Conservation (phyloP, 2,329 filamentous ascomycete genomes). For the Fusarium guadeloupense region DNA sequence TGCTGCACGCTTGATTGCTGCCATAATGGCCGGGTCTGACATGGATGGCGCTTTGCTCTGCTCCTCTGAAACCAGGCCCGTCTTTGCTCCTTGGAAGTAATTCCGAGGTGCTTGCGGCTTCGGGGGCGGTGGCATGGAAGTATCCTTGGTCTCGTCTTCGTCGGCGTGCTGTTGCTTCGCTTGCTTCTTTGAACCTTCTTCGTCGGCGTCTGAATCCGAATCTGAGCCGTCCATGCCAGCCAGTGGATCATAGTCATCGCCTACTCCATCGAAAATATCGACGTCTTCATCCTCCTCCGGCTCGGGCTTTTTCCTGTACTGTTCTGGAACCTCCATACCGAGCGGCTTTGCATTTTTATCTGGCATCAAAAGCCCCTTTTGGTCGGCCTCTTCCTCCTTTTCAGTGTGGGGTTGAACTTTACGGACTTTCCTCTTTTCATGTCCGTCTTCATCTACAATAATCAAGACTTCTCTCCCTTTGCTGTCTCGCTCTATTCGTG, state of each 20-base stretch:
- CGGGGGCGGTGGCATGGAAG: slow-evolving; percentile 59
- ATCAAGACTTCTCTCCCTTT: slow-evolving; percentile 72
- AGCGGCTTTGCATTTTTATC: slow-evolving; percentile 66
- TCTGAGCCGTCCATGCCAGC: slow-evolving; percentile 63
- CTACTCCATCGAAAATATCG: slow-evolving; percentile 73
- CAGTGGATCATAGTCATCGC: slow-evolving; percentile 73
- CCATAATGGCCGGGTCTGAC: slow-evolving; percentile 80
- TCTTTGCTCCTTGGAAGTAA: slow-evolving; percentile 70
- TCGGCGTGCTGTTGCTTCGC: slow-evolving; percentile 31
- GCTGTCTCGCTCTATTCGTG: slow-evolving; percentile 68
- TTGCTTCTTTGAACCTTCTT: slow-evolving; percentile 46
- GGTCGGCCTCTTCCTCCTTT: slow-evolving; percentile 50
- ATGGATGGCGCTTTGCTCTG: slow-evolving; percentile 63
- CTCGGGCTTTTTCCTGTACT: slow-evolving; percentile 59
- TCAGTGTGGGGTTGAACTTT: slow-evolving; percentile 57
- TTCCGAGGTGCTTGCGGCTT: slow-evolving; percentile 58
- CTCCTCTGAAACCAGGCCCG: slow-evolving; percentile 63
- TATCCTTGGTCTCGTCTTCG: slow-evolving; percentile 33
- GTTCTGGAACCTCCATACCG: slow-evolving; percentile 73
- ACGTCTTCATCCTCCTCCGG: slow-evolving; percentile 64
- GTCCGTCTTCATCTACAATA: slow-evolving; percentile 71
- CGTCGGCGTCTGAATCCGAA: slow-evolving; percentile 56
- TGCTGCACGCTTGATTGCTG: slow-evolving; percentile 86
- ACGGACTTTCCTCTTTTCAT: slow-evolving; percentile 72
- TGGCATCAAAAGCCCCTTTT: slow-evolving; percentile 59